Conservation (phyloP, 202 grass and related monocot species). For the Schoenoplectus tabernaemontani region DNA sequence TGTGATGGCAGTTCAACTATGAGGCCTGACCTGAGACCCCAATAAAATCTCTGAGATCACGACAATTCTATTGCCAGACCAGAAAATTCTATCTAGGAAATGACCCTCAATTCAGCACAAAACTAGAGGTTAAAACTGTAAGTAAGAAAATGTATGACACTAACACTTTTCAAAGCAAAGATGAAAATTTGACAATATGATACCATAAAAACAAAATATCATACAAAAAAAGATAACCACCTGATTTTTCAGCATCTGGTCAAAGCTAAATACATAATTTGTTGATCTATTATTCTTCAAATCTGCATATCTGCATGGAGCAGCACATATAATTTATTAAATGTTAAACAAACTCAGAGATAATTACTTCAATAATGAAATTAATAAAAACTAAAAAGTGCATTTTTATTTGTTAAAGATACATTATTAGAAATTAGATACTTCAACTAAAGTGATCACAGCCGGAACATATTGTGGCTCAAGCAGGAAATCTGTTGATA, state of each 20-base stretch:
- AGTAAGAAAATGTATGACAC: too few species aligned
- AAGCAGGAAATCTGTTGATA: neutral
- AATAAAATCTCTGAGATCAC: neutral
- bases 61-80: neutral
- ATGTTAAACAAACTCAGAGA: neutral
- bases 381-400: neutral
- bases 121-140: too few species aligned
- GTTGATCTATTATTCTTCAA: slow-evolving; percentile 93
- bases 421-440: neutral
- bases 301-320: slow-evolving; percentile 69
- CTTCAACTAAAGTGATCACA: neutral
- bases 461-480: too few species aligned
- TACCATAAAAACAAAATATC: neutral
- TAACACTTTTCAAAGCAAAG: too few species aligned
- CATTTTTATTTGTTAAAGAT: neutral
- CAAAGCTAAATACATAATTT: slow-evolving; percentile 92
- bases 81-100: neutral
- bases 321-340: neutral
- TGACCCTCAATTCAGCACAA: neutral
- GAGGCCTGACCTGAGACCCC: too few species aligned
- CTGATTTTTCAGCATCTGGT: slow-evolving; percentile 92
- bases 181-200: neutral
- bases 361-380: neutral
- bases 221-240: slow-evolving; percentile 28
- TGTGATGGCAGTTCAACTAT: neutral